Evolutionary conservation across 2,329 filamentous ascomycete genomes (phyloP).

Genomic region (Didymella pomorum): DNA sequence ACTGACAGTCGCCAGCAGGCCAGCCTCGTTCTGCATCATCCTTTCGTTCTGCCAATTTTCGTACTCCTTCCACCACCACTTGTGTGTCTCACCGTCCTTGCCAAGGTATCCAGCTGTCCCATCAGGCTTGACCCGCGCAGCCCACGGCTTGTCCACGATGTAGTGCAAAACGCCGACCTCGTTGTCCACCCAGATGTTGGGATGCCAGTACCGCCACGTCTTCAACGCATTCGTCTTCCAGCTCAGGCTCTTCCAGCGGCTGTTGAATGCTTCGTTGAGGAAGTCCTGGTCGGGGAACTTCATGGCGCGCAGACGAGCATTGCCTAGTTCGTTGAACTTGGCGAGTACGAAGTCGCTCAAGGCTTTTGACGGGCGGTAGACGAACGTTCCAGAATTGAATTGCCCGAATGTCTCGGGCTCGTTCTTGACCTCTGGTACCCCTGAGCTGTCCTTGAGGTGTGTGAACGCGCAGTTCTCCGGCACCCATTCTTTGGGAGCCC

Average conservation of each 20-base stretch:
- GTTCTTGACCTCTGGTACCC: slow-evolving; percentile 46
- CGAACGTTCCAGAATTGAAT: slow-evolving; percentile 62
- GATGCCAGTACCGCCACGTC: slow-evolving; percentile 63
- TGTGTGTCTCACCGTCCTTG: slow-evolving; percentile 60
- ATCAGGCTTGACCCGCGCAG: slow-evolving; percentile 52
- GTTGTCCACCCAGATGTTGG: slow-evolving; percentile 60
- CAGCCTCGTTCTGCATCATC: slow-evolving; percentile 26
- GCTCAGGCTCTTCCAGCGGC: slow-evolving; percentile 54
- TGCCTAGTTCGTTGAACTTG: slow-evolving; percentile 52
- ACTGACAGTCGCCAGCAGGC: slow-evolving; percentile 29
- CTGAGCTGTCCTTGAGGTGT: slow-evolving; percentile 44
- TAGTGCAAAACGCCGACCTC: slow-evolving; percentile 61
- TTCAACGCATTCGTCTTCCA: slow-evolving; percentile 64
- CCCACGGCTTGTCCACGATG: slow-evolving; percentile 66
- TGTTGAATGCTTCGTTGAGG: slow-evolving; percentile 58
- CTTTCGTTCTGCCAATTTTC: slow-evolving; percentile 51
- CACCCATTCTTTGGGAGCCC: slow-evolving; percentile 60
- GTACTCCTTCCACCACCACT: slow-evolving; percentile 62
- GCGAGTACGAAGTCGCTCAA: slow-evolving; percentile 53
- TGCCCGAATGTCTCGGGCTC: slow-evolving; percentile 53
- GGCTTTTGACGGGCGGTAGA: slow-evolving; percentile 55
- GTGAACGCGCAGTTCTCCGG: slow-evolving; percentile 60
- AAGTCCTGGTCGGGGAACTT: slow-evolving; percentile 65
- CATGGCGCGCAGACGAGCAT: slow-evolving; percentile 51
- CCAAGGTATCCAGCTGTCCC: slow-evolving; percentile 59